These are phyloP conservation scores for Fusarium illudens DNA, from an alignment of 2,329 filamentous ascomycete genomes.

Conservation along the genomic window DNA sequence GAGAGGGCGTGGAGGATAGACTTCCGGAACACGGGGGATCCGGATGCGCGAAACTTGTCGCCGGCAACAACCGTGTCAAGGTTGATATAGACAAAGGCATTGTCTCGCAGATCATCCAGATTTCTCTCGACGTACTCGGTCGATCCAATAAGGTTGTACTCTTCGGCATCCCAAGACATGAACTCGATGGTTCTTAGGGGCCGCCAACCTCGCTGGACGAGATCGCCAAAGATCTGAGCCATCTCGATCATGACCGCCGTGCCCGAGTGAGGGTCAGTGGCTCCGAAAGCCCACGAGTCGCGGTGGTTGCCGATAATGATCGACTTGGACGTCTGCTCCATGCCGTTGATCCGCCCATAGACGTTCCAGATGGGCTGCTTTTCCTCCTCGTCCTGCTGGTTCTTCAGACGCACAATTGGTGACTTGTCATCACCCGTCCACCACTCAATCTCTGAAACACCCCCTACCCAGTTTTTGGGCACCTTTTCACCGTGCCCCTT, in stretches of 20 bases:
- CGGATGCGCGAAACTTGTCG: conserved; percentile 76
- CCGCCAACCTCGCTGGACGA: conserved; percentile 81
- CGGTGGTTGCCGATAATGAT: conserved; percentile 94
- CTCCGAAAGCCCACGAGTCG: conserved; percentile 91
- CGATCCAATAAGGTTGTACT: conserved; percentile 93
- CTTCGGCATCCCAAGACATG: conserved; percentile 93
- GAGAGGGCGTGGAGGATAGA: conserved; percentile 77
- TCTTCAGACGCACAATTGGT: conserved; percentile 82
- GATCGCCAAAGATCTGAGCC: conserved; percentile 81
- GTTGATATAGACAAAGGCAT: conserved; percentile 90
- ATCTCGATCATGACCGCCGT: conserved; percentile 93
- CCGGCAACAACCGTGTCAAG: conserved; percentile 86
- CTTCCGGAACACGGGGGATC: conserved; percentile 80
- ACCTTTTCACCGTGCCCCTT: conserved; percentile 77
- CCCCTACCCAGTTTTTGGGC: conserved; percentile 77
- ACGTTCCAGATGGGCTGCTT: conserved; percentile 93
- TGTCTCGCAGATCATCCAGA: conserved; percentile 72
- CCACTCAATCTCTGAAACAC: conserved; percentile 81
- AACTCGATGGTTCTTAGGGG: conserved; percentile 96
- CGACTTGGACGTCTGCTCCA: conserved; percentile 83
- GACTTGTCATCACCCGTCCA: conserved; percentile 82
- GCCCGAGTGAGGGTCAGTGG: conserved; percentile 84
- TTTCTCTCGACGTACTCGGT: conserved; percentile 95
- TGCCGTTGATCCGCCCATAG: conserved; percentile 82
- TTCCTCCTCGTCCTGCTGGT: conserved; percentile 84